These are phyloP conservation scores for Lentinula novae-zelandiae DNA, from an alignment of 1,284 basidiomycete genomes.

Conservation along the genomic window DNA sequence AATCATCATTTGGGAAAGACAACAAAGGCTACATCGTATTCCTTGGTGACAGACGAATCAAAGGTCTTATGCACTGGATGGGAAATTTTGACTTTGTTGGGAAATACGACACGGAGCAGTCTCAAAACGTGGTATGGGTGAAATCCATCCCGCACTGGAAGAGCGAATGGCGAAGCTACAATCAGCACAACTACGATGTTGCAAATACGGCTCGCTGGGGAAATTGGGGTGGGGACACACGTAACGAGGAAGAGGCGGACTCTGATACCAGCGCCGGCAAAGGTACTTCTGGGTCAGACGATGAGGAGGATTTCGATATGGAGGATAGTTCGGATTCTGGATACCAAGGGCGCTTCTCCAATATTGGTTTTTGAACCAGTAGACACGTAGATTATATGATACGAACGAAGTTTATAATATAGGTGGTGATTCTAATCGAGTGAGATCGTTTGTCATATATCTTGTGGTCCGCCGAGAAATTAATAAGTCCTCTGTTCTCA, in stretches of 20 bases:
- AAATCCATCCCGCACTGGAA: slow-evolving; percentile 20
- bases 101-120: slow-evolving; percentile 17
- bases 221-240: slow-evolving; percentile 11
- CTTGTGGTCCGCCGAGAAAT: background rate
- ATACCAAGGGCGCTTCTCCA: too few species aligned
- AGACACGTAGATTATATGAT: too few species aligned
- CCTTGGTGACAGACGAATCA: slow-evolving; percentile 21
- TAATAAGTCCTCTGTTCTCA: background rate
- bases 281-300: background rate
- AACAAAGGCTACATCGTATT: slow-evolving; percentile 22
- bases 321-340: background rate
- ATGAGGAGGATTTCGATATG: background rate
- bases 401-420: background rate
- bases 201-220: slow-evolving; percentile 18
- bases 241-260: slow-evolving; percentile 16
- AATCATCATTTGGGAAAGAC: slow-evolving; percentile 18
- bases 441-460: background rate
- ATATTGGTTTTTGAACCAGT: too few species aligned
- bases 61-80: slow-evolving; percentile 18
- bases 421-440: background rate
- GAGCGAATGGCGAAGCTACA: slow-evolving; percentile 19
- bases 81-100: slow-evolving; percentile 14
- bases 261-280: slow-evolving; percentile 21
- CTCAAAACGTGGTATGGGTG: slow-evolving; percentile 6
- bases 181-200: slow-evolving; percentile 16